A percentile compares a stretch with the other conserved stretches of the same genome.
phyloP scores from a whole-genome alignment of 2,329 filamentous ascomycete species.

The Monosporascus cannonballus region DNA sequence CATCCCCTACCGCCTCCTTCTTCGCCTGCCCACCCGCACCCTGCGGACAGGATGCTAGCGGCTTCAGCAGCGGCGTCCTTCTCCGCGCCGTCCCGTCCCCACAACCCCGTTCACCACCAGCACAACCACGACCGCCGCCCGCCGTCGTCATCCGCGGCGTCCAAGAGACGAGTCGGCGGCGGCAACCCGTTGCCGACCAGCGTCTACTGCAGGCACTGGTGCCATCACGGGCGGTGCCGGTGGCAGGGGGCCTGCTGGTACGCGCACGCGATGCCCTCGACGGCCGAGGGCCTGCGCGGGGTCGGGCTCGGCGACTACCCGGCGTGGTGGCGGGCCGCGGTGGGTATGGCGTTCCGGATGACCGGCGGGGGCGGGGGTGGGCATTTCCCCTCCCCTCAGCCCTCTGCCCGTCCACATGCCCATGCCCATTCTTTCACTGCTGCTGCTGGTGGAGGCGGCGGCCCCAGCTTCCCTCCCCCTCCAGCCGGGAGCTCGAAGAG shows the following conservation, averaged over 20 bases:
- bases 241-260: constrained; percentile 38
- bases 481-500: background rate
- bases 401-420: no score
- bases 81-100: background rate
- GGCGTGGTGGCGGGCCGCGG: constrained; percentile 31
- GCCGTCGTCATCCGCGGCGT: background rate
- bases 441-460: background rate
- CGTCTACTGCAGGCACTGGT: constrained; percentile 41
- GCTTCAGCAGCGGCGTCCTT: background rate
- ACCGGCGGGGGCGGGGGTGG: no score
- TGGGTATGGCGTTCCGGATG: constrained; percentile 6
- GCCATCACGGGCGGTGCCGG: constrained; percentile 39
- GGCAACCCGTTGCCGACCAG: background rate
- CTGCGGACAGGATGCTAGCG: background rate
- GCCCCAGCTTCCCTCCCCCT: no score
- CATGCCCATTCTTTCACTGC: no score
- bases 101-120: background rate
- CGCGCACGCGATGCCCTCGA: constrained; percentile 42
- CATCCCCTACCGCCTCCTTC: background rate
- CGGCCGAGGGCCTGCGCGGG: constrained; percentile 30
- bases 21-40: background rate
- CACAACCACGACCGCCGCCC: background rate
- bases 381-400: no score
- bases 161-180: no score
- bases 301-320: constrained; percentile 38